A percentile compares a stretch with the other conserved stretches of the same genome.
Evolutionary conservation across 305 asterid genomes (phyloP).

Genomic region (Withania somnifera): DNA sequence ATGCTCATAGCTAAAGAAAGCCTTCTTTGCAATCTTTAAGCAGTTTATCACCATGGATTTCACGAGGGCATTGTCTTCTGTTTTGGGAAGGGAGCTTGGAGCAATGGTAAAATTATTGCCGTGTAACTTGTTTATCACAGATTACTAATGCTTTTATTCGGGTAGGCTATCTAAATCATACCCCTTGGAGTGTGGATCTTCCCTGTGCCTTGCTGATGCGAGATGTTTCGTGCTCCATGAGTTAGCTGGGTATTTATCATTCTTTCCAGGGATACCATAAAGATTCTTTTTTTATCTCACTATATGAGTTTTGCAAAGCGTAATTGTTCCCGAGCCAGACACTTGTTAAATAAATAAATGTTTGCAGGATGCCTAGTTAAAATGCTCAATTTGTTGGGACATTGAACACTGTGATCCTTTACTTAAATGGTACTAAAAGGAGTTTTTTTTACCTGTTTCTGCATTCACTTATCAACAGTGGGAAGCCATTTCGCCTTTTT

Average conservation of each 20-base stretch:
- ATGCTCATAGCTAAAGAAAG: background rate
- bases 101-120: background rate
- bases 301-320: background rate
- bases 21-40: background rate
- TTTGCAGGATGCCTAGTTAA: background rate
- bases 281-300: background rate
- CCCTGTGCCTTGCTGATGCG: too few relatives aligned
- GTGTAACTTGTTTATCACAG: background rate
- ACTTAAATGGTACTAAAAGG: background rate
- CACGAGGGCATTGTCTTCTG: background rate
- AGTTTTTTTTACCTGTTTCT: background rate
- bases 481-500: background rate
- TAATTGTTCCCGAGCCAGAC: background rate
- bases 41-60: too few relatives aligned
- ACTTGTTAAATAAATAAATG: background rate
- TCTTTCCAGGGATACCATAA: background rate
- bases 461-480: background rate
- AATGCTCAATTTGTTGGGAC: background rate
- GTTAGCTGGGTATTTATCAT: background rate
- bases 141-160: background rate
- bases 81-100: background rate
- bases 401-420: background rate
- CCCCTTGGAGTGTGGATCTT: too few relatives aligned
- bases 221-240: too few relatives aligned
- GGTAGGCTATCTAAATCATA: too few relatives aligned